Conservation (phyloP, 1,284 basidiomycete genomes). For the Ganoderma meredithae region DNA sequence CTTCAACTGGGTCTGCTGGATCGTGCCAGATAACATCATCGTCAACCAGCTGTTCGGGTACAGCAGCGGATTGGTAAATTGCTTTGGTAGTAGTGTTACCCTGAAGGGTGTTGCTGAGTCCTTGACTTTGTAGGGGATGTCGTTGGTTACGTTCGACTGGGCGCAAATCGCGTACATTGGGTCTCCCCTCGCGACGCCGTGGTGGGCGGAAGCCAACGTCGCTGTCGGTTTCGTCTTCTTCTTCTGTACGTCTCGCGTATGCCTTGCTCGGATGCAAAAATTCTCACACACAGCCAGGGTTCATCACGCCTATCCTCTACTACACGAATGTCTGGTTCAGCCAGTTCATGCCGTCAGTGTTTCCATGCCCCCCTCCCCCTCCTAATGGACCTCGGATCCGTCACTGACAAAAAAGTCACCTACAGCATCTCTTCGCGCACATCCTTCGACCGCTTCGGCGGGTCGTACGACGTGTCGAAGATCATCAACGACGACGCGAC, state of each 20-base stretch:
- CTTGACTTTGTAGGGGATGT: conserved; percentile 47
- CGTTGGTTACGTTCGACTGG: conserved; percentile 54
- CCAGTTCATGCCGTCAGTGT: conserved; percentile 53
- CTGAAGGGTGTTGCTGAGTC: neutral
- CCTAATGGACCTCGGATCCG: neutral
- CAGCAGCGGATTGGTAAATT: conserved; percentile 43
- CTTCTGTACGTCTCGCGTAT: conserved; percentile 55
- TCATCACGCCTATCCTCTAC: conserved; percentile 67
- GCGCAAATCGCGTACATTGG: conserved; percentile 59
- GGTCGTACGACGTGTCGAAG: conserved; percentile 61
- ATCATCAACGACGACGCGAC: conserved; percentile 60
- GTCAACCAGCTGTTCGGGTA: conserved; percentile 72
- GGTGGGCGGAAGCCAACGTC: conserved; percentile 65
- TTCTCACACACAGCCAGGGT: conserved; percentile 54
- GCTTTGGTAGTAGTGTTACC: neutral
- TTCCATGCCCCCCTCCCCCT: too few relatives aligned
- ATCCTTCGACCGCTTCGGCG: conserved; percentile 65
- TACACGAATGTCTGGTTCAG: conserved; percentile 56
- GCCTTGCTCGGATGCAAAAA: conserved; percentile 39
- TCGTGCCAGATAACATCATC: conserved; percentile 62
- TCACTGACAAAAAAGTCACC: neutral
- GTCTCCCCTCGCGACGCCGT: conserved; percentile 67
- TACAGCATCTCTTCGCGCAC: conserved; percentile 59
- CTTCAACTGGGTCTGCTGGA: conserved; percentile 72
- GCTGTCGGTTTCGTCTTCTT: conserved; percentile 63